Base-by-base conservation (phyloP, 768 basidiomycete genomes). In the Rhizopogon sp. region DNA sequence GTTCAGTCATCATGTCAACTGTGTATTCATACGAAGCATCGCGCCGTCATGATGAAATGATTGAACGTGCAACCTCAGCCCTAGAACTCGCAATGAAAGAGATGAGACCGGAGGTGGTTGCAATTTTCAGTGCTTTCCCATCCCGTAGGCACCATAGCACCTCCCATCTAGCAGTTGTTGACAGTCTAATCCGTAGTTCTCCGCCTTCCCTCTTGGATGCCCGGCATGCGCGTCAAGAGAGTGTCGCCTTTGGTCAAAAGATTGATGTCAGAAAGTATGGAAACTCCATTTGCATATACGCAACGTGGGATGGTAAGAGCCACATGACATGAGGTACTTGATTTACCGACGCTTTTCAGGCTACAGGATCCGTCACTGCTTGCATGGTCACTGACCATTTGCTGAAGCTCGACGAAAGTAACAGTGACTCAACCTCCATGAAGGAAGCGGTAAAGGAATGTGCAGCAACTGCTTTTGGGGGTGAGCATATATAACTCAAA, bases 271-370 rank as follows among this genome's bases (percentile, higher is more conserved):
- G 54, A 46, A 31, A 60, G 61, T 55, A 53, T 65, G 28, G 64
- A 65, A 14, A 40, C 40, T 28, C 60, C 62, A 5, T 66, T 62
- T 39, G 51, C 58, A n/a, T 53, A 60, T 22, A 44, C 59, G n/a
- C 45, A 61, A 22, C 44, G 58, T 59, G 51, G 59, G 58, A 6
- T 52, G 63, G 14, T 8, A 14, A 22, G 16, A n/a, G 55, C 7
- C 13, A 3, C 11, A 29, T 37, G 10, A 5, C 14, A 5, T 5
- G 45, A 57, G 44, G 50, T 29, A 43, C 9, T 16, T 37, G 13
- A 39, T 31, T 43, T 35, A 56, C 41, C 1, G 11, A 16, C 9
- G 10, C 2, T 7, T n/a, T 29, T 16, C 46, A 63, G 52, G 54
- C 41, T 22, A 43, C 51, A 8, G 56, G 58, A 1, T 58, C 42